Percentiles rank a stretch among this genome's conserved stretches.
These are phyloP conservation scores for Vitis rupestris DNA, from an alignment of 164 flowering plant species.

Conservation along the genomic window DNA sequence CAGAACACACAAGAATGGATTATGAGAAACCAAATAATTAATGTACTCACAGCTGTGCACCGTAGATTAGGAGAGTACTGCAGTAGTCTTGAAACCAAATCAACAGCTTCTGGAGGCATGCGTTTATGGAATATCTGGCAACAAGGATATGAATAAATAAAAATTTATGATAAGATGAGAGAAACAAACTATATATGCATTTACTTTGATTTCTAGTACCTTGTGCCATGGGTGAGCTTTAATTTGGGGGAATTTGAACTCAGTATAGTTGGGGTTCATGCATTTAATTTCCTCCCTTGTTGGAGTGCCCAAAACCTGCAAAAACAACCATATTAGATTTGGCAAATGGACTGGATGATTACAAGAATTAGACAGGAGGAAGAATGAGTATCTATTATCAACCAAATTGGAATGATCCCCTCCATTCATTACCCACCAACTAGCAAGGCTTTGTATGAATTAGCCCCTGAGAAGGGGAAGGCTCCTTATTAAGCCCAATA, in stretches of 20 bases:
- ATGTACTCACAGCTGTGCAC: conserved; percentile 62
- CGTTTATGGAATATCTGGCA: conserved; percentile 72
- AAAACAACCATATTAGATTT: background rate
- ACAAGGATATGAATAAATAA: background rate
- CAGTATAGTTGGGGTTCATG: conserved; percentile 93
- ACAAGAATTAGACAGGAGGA: too few relatives aligned
- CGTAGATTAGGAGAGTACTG: conserved; percentile 76
- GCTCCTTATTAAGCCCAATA: too few relatives aligned
- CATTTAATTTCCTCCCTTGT: conserved; percentile 93
- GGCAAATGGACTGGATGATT: background rate
- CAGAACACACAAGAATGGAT: background rate
- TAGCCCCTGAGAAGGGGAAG: too few relatives aligned
- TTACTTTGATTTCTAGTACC: conserved; percentile 31
- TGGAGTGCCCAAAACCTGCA: conserved; percentile 87
- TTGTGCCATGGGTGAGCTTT: conserved; percentile 94
- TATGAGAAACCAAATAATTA: background rate
- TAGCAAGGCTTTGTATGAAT: too few relatives aligned
- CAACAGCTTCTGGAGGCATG: conserved; percentile 82
- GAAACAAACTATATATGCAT: background rate
- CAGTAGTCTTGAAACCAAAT: conserved; percentile 69
- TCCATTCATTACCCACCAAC: too few relatives aligned
- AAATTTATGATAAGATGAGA: background rate
- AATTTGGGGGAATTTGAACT: conserved; percentile 82
- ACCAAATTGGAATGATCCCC: too few relatives aligned
- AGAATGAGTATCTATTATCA: too few relatives aligned